phyloP scores from a whole-genome alignment of 148 eudicot genomes.

The Persicaria tinctoria region DNA sequence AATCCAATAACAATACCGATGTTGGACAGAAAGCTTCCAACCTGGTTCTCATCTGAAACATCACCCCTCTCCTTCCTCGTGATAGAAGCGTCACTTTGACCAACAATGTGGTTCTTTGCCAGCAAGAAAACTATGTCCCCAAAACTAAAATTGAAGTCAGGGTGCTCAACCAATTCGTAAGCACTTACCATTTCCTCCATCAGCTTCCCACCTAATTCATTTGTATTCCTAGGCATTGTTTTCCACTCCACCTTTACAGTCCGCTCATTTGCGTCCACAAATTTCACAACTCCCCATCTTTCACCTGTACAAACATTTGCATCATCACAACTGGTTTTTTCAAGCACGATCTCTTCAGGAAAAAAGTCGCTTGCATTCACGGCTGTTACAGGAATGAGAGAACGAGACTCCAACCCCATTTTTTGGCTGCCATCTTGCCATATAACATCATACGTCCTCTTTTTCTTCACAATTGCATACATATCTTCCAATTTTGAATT shows the following conservation, averaged over 20 bases:
- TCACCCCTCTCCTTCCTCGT: constrained; percentile 7
- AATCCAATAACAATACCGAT: constrained; percentile 70
- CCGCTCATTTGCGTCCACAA: constrained; percentile 67
- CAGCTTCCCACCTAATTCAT: constrained; percentile 17
- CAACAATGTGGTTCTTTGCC: constrained; percentile 24
- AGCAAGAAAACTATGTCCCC: constrained; percentile 65
- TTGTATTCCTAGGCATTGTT: constrained; percentile 13
- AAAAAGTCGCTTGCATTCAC: constrained; percentile 82
- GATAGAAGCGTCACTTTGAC: constrained; percentile 13
- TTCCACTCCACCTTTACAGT: constrained; percentile 71
- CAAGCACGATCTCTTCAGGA: constrained; percentile 67
- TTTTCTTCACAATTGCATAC: constrained; percentile 58
- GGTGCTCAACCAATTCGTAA: constrained; percentile 89
- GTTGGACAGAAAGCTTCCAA: constrained; percentile 33
- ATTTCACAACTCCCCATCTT: constrained; percentile 76
- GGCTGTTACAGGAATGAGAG: constrained; percentile 50
- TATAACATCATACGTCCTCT: constrained; percentile 62
- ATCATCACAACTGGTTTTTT: constrained; percentile 59
- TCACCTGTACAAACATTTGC: constrained; percentile 15
- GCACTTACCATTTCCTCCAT: constrained; percentile 81
- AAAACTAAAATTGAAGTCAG: constrained; percentile 53
- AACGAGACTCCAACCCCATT: constrained; percentile 51
- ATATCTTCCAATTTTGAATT: constrained; percentile 34
- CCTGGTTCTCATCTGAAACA: constrained; percentile 18
- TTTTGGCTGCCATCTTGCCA: constrained; percentile 92